Evolutionary conservation across 768 basidiomycete genomes (phyloP).

Genomic region (Psilocybe subaeruginosa): DNA sequence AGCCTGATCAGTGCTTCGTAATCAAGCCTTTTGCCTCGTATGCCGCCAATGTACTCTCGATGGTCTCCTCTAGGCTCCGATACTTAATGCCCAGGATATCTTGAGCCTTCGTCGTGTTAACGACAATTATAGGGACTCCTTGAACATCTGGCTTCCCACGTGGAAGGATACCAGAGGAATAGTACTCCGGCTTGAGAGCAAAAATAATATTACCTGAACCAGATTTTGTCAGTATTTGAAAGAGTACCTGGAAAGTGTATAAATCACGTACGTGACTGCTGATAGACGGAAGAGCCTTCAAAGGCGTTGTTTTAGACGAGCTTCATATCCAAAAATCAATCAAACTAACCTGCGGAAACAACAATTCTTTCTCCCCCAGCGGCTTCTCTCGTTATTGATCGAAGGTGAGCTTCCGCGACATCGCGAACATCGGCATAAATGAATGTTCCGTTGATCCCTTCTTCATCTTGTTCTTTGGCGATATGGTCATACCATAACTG

Average conservation of each 20-base stretch:
- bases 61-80: neutral
- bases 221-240: no score
- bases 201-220: neutral
- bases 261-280: neutral
- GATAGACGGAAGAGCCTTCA: slow-evolving; percentile 1
- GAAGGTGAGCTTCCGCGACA: slow-evolving; percentile 55
- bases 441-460: slow-evolving; percentile 18
- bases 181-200: slow-evolving; percentile 3
- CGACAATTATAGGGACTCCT: neutral
- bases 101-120: neutral
- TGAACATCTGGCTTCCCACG: slow-evolving; percentile 1
- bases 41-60: neutral
- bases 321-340: neutral
- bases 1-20: neutral
- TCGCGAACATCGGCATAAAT: slow-evolving; percentile 56
- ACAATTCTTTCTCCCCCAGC: slow-evolving; percentile 64
- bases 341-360: slow-evolving; percentile 34
- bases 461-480: slow-evolving; percentile 14
- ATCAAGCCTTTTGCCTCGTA: neutral
- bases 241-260: neutral
- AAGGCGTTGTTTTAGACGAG: no score
- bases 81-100: neutral
- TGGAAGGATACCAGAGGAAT: slow-evolving; percentile 7
- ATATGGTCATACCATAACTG: slow-evolving; percentile 27
- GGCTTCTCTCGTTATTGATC: slow-evolving; percentile 50